These are phyloP conservation scores for Botrytis galanthina DNA, from an alignment of 2,329 filamentous ascomycete species.

Conservation along the genomic window DNA sequence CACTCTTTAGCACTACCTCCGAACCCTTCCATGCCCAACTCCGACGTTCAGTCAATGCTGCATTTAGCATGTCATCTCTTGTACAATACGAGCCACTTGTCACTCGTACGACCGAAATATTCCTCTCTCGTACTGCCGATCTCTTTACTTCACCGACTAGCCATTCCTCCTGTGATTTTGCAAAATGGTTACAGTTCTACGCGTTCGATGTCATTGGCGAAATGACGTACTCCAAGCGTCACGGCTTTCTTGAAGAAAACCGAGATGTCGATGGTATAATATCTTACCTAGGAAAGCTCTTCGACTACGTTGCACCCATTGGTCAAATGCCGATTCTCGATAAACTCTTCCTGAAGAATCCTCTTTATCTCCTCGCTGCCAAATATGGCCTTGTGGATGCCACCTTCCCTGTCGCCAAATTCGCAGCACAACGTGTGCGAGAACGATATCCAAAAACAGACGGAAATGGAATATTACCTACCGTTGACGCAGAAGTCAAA, in stretches of 20 bases:
- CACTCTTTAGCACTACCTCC: conserved; percentile 73
- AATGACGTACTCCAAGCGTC: conserved; percentile 71
- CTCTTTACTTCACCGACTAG: conserved; percentile 45
- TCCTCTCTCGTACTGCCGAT: conserved; percentile 60
- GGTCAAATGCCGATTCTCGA: conserved; percentile 75
- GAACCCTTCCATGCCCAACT: conserved; percentile 75
- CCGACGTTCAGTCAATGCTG: conserved; percentile 70
- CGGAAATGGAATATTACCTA: conserved; percentile 23
- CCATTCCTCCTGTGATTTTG: conserved; percentile 55
- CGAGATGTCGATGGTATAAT: conserved; percentile 75
- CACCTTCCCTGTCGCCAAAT: conserved; percentile 70
- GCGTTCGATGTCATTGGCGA: conserved; percentile 81
- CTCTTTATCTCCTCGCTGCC: conserved; percentile 65
- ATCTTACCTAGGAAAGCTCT: conserved; percentile 58
- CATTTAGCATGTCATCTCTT: conserved; percentile 74
- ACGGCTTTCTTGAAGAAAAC: conserved; percentile 73
- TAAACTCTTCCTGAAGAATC: conserved; percentile 70
- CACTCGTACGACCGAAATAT: conserved; percentile 69
- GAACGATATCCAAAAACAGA: conserved; percentile 51
- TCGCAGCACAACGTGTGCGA: conserved; percentile 64
- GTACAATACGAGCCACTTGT: conserved; percentile 80
- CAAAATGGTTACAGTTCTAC: conserved; percentile 74
- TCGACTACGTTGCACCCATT: conserved; percentile 70
- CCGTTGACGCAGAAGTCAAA: conserved; percentile 24
- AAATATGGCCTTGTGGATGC: conserved; percentile 65